A percentile compares a stretch with the other conserved stretches of the same genome.
These are phyloP conservation scores for Sporothrix variecibatus DNA, from an alignment of 2,329 filamentous ascomycete species.

Conservation along the genomic window DNA sequence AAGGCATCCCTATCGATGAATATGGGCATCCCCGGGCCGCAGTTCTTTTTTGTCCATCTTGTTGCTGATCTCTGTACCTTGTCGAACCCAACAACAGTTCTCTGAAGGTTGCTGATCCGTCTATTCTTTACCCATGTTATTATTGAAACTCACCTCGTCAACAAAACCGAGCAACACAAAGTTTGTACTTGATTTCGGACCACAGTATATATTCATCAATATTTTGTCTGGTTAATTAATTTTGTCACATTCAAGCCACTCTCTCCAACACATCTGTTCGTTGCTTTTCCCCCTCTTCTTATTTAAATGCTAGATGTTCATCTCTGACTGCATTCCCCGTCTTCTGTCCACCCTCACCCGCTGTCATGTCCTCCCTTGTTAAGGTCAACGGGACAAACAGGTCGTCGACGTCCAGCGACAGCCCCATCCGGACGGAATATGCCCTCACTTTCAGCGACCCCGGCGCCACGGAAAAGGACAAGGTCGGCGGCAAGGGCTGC, in stretches of 20 bases:
- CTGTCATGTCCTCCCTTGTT: background rate
- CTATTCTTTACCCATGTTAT: background rate
- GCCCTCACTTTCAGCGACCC: background rate
- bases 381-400: background rate
- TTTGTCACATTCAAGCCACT: too few species aligned
- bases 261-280: too few species aligned
- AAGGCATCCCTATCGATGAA: background rate
- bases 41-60: too few species aligned
- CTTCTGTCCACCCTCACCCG: background rate
- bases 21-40: background rate
- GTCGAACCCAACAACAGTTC: background rate
- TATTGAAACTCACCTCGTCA: too few species aligned
- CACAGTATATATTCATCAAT: too few species aligned
- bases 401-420: background rate
- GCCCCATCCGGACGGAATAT: background rate
- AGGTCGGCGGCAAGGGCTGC: background rate
- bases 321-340: too few species aligned
- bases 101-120: background rate
- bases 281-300: too few species aligned
- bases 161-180: too few species aligned
- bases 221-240: too few species aligned
- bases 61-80: background rate
- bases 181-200: too few species aligned
- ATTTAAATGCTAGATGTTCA: too few species aligned
- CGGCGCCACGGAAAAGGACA: background rate